phyloP scores from a whole-genome alignment of 805 yeast genomes.

The Helenozyma baotianmanensis region DNA sequence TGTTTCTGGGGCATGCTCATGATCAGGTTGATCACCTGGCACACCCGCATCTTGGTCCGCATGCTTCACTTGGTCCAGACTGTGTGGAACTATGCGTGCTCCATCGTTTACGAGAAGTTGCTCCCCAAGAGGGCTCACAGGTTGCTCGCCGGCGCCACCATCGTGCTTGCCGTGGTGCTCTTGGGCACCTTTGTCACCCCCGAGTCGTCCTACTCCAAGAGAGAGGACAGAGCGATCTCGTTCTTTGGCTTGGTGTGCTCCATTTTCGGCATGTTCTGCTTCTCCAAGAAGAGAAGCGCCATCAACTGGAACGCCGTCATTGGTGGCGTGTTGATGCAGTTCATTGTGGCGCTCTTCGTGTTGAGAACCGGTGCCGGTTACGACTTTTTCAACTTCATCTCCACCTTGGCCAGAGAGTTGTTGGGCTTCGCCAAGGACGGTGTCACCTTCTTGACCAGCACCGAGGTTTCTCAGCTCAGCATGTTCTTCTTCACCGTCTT shows the following conservation, averaged over 20 bases:
- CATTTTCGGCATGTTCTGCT: conserved; percentile 36
- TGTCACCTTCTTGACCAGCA: conserved; percentile 52
- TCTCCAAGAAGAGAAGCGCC: conserved; percentile 42
- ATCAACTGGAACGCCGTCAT: conserved; percentile 58
- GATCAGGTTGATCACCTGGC: conserved; percentile 49
- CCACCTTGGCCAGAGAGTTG: conserved; percentile 52
- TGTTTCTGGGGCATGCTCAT: conserved; percentile 47
- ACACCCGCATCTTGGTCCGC: conserved; percentile 28
- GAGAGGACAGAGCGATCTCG: conserved; percentile 53
- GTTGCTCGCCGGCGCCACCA: conserved; percentile 38
- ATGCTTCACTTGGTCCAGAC: conserved; percentile 9
- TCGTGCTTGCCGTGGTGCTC: conserved; percentile 45
- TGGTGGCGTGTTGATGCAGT: conserved; percentile 57
- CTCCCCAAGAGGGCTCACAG: conserved; percentile 40
- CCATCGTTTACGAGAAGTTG: conserved; percentile 33
- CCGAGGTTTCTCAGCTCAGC: conserved; percentile 34
- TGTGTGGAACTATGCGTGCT: conserved; percentile 26
- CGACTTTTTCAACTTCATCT: conserved; percentile 58
- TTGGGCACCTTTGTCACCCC: conserved; percentile 52
- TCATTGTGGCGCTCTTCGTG: conserved; percentile 55
- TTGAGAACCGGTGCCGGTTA: conserved; percentile 56
- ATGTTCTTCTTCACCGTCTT: conserved; percentile 55
- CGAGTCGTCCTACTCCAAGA: conserved; percentile 42
- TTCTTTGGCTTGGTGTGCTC: conserved; percentile 52
- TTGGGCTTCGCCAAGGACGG: conserved; percentile 56